Base-by-base conservation (phyloP, 2,329 filamentous ascomycete species). In the Apiospora kogelbergensis region DNA sequence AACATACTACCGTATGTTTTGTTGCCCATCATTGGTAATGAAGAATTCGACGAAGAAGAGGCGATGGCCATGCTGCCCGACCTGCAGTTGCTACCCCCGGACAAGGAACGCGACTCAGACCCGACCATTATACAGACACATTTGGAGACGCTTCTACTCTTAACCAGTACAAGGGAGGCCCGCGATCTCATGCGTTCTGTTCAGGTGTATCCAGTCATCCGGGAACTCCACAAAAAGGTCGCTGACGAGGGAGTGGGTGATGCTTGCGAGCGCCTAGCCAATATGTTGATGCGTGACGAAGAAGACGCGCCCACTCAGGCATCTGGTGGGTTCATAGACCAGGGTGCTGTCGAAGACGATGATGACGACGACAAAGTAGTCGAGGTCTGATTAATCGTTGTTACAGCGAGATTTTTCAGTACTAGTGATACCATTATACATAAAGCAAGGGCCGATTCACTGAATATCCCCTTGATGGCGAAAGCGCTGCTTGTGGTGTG, bases 41-140 rank as follows among this genome's bases (percentile, higher is more conserved):
- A 98, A 78, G 93, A 96, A 77, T 98, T 95, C 78, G 86, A 91
- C 22, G 93, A 95, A 44, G 94, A 98, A 65, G 96, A 99, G 73
- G 92, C 88, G 69, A 87, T 94, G 77, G 89, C 87, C 46, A 97
- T 99, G 94, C 85, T 97, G 13, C 90, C 94, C 0, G 96, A 98
- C 78, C 84, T 97, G 71, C 95, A 98, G 81, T 86, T 98, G 0
- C 85, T 98, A 13, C 92, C 94, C 0, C 92, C 94, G 0, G 94
- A 98, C 77, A 98, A 99, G 84, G 85, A 91, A 80, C 89, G 95
- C 48, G 96, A 99, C 72, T 80, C 86, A 3, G 93, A 98, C 75
- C 80, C 82, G 20, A 87, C 88, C 63, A 96, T 97, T 72, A 85
- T 98, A 67, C 89, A 92, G 77, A 96, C 93, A 2, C 95, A 98